Base-by-base conservation (phyloP, 2,329 filamentous ascomycete genomes). In the Nothophoma quercina region DNA sequence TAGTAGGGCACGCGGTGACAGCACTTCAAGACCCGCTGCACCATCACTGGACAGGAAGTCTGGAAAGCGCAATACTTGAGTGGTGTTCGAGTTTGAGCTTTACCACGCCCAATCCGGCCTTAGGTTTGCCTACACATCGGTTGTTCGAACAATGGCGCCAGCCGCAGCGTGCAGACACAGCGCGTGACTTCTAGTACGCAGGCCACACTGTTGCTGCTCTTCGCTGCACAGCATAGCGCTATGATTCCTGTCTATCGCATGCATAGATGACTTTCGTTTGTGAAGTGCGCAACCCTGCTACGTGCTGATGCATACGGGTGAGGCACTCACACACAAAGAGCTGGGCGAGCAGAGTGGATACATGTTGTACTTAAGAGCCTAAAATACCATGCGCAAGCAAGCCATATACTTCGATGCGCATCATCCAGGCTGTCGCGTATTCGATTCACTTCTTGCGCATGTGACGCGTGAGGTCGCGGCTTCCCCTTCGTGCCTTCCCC, bases 51-150 rank as follows among this genome's bases (percentile, higher is more conserved):
- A 67, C 40, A 51, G 55, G 26, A 58, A 63, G 9, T 63, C 58
- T 15, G 38, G 50, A 5, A 71, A 71, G 51, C 45, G 68, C 25
- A 63, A 68, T n/a, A 48, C 39, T 21, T 71, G 59, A 67, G 26
- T 28, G 12, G 4, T 9, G n/a, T 18, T 25, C 6, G 8, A 30
- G 9, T 9, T 38, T 4, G 19, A 4, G 7, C n/a, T 9, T 3
- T 8, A 4, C 22, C 3, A 26, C 3, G 5, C 3, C 9, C 12
- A 7, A 8, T 7, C 15, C 21, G 7, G 22, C 15, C 21, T 9
- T 15, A 8, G n/a, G 5, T 8, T 12, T 4, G 7, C n/a, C n/a
- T n/a, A n/a, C n/a, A n/a, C n/a, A n/a, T n/a, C n/a, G n/a, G n/a
- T n/a, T n/a, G n/a, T n/a, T n/a, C n/a, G n/a, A n/a, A n/a, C n/a